phyloP scores from a whole-genome alignment of 176 grass and related monocot genomes.

The Paspalum vaginatum region DNA sequence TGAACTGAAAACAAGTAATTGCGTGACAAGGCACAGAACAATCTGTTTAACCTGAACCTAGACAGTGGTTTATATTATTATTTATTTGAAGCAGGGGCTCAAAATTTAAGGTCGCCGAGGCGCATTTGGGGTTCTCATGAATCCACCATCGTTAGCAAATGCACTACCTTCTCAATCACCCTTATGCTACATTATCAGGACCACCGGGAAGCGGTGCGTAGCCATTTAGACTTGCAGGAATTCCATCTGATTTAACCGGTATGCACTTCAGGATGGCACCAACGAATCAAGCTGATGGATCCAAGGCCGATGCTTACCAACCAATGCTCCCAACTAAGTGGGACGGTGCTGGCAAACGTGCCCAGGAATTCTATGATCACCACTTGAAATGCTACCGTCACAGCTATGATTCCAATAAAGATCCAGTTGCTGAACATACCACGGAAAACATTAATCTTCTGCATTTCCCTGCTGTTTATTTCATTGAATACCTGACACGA shows the following conservation, averaged over 20 bases:
- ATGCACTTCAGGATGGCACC: slow-evolving; percentile 84
- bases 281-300: slow-evolving; percentile 71
- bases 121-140: not conserved
- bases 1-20: not conserved
- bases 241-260: slow-evolving; percentile 52
- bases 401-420: slow-evolving; percentile 62
- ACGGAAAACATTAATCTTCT: slow-evolving; percentile 85
- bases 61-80: not conserved
- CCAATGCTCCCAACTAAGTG: slow-evolving; percentile 79
- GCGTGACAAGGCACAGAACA: not conserved
- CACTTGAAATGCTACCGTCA: slow-evolving; percentile 76
- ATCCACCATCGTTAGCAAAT: not conserved
- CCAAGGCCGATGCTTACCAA: slow-evolving; percentile 70
- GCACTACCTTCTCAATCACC: not conserved
- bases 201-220: slow-evolving; percentile 62
- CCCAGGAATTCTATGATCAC: slow-evolving; percentile 94
- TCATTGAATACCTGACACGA: slow-evolving; percentile 86
- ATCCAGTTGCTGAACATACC: slow-evolving; percentile 78
- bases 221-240: slow-evolving; percentile 42
- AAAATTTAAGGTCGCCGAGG: not conserved
- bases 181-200: slow-evolving; percentile 60
- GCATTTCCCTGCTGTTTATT: slow-evolving; percentile 95
- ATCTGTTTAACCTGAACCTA: not conserved
- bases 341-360: slow-evolving; percentile 76
- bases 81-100: not conserved